These are phyloP conservation scores for Ogataea naganishii DNA, from an alignment of 805 yeast species.

Conservation along the genomic window DNA sequence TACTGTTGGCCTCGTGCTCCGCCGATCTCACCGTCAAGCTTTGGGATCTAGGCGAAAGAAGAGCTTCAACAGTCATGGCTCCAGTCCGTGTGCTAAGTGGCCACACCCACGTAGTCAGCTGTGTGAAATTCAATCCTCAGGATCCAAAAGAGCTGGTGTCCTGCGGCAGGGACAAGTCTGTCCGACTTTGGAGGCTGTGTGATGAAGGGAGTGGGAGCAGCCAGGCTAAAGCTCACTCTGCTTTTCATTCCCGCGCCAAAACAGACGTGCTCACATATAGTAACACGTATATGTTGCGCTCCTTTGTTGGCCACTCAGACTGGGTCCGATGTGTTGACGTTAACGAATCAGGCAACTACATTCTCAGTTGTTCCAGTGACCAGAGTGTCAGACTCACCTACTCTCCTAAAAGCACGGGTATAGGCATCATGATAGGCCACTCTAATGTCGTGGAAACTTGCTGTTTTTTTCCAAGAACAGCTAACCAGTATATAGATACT, in stretches of 20 bases:
- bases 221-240: too few species aligned
- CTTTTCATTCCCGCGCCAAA: too few species aligned
- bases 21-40: slow-evolving; percentile 51
- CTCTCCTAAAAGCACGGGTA: slow-evolving; percentile 45
- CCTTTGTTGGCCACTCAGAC: slow-evolving; percentile 74
- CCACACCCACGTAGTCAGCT: slow-evolving; percentile 81
- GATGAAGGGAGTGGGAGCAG: slow-evolving; percentile 60
- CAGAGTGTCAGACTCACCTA: slow-evolving; percentile 64
- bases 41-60: slow-evolving; percentile 68
- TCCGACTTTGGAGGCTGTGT: slow-evolving; percentile 57
- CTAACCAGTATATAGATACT: slow-evolving; percentile 41
- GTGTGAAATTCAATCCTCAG: slow-evolving; percentile 40
- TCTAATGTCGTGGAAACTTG: slow-evolving; percentile 75
- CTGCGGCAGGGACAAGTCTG: slow-evolving; percentile 54
- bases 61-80: slow-evolving; percentile 8
- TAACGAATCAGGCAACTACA: slow-evolving; percentile 39
- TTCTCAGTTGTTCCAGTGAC: slow-evolving; percentile 74
- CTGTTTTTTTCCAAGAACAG: slow-evolving; percentile 49
- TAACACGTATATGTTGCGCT: too few species aligned
- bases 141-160: slow-evolving; percentile 44
- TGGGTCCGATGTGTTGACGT: slow-evolving; percentile 73
- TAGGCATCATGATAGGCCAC: slow-evolving; percentile 66
- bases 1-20: slow-evolving; percentile 40
- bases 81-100: slow-evolving; percentile 61
- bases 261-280: too few species aligned